A percentile compares a stretch with the other conserved stretches of the same genome.
Conservation (phyloP, 176 grass and related monocot species). For the Themeda triandra region DNA sequence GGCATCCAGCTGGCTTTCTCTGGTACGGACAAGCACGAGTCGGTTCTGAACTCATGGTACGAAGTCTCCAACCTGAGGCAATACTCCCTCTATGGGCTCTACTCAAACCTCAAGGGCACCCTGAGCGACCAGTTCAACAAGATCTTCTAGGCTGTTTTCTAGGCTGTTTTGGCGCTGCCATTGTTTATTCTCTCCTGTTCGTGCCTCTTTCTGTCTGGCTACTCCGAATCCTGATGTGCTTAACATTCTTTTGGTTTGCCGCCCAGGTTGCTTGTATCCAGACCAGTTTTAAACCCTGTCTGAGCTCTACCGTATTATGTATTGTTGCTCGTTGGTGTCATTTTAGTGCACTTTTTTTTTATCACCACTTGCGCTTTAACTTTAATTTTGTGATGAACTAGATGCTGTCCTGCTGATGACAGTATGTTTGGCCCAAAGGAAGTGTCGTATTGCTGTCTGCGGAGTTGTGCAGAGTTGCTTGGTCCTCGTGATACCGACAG, state of each 20-base stretch:
- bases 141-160: slow-evolving; percentile 45
- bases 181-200: slow-evolving; percentile 33
- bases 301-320: slow-evolving; percentile 21
- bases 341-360: not conserved
- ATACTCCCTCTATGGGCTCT: slow-evolving; percentile 85
- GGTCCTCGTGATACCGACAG: not conserved
- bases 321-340: not conserved
- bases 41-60: slow-evolving; percentile 95
- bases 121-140: slow-evolving; percentile 74
- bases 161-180: slow-evolving; percentile 16
- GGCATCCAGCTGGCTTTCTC: slow-evolving; percentile 94
- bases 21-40: slow-evolving; percentile 84
- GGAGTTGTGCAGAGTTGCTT: not conserved
- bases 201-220: not conserved
- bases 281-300: slow-evolving; percentile 19
- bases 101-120: slow-evolving; percentile 76
- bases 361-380: not conserved
- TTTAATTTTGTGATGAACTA: not conserved
- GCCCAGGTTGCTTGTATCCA: slow-evolving; percentile 15
- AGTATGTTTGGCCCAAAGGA: not conserved
- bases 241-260: slow-evolving; percentile 9
- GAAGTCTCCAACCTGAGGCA: slow-evolving; percentile 90
- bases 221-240: slow-evolving; percentile 4
- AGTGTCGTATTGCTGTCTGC: not conserved
- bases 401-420: not conserved